These are phyloP conservation scores for Lachancea waltii DNA, from an alignment of 805 yeast species.

Conservation along the genomic window DNA sequence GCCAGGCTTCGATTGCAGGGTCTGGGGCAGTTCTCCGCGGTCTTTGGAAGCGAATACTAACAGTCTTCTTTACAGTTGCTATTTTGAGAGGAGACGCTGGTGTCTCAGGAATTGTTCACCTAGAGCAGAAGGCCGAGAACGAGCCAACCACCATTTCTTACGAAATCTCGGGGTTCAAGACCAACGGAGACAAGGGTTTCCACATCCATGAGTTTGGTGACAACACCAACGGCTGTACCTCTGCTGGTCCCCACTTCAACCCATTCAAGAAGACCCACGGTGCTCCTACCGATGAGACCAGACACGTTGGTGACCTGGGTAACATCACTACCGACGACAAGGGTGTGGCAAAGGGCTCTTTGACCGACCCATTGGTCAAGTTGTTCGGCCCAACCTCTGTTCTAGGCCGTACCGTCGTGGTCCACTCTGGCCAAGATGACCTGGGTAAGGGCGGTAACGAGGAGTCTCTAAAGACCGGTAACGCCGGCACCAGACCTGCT, in stretches of 20 bases:
- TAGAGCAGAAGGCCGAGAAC: conserved; percentile 73
- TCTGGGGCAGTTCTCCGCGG: no score
- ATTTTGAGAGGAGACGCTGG: conserved; percentile 92
- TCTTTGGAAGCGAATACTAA: no score
- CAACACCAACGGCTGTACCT: conserved; percentile 92
- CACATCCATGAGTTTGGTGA: conserved; percentile 98
- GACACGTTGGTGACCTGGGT: conserved; percentile 82
- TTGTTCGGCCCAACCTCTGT: conserved; percentile 82
- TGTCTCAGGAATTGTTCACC: conserved; percentile 80
- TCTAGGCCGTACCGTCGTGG: conserved; percentile 91
- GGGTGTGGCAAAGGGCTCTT: conserved; percentile 89
- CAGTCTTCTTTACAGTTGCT: conserved; percentile 53
- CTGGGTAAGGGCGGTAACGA: conserved; percentile 90
- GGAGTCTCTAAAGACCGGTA: conserved; percentile 91
- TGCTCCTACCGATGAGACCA: conserved; percentile 60
- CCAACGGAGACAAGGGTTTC: conserved; percentile 92
- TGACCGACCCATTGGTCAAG: conserved; percentile 69
- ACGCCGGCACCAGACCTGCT: conserved; percentile 97
- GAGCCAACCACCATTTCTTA: conserved; percentile 82
- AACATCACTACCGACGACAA: conserved; percentile 79
- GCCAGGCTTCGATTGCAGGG: no score
- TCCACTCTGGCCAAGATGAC: conserved; percentile 90
- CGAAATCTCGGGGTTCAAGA: conserved; percentile 83
- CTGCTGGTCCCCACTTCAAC: conserved; percentile 97
- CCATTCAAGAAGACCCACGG: conserved; percentile 88